Base-by-base conservation (phyloP, 2,329 filamentous ascomycete genomes). In the Monosporascus sp. region DNA sequence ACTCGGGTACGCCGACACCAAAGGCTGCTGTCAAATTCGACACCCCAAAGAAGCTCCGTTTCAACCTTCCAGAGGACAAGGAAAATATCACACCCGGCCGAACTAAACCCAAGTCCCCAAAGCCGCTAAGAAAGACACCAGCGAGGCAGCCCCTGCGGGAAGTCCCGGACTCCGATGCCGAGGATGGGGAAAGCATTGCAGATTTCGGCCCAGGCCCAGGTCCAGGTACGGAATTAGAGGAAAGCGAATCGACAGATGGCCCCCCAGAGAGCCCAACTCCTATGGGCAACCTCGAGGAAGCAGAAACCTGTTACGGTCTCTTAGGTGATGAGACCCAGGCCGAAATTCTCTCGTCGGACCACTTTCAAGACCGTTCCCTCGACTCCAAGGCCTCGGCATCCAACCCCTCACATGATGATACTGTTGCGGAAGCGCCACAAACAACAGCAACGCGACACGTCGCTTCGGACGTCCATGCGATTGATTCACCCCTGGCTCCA, bases 71-170 rank as follows among this genome's bases (percentile, higher is more conserved):
- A 4, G 66, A 66, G 6, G 57, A 69, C 37, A 69, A 69, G 49
- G 67, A 69, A 52, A 69, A 69, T 46, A 62, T 67, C 44, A 69
- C 67, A 1, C 67, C 67, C 14, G 65, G 63, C 35, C 62, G 65
- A 39, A 65, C 58, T 22, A 62, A 64, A 41, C 67, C 66, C 6
- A 68, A 68, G 43, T 54, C 58, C 5, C 64, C 65, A n/a, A 69
- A 65, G 47, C 55, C 56, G 9, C 52, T 55, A 14, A 56, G 49
- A 17, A 58, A 59, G 49, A 50, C 52, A 20, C 50, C 62, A 7
- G 53, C 54, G 14, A 60, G 66, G 20, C 50, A 50, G 24, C 60
- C 65, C 18, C 52, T 68, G 24, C 56, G 55, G 17, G 65, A 67
- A 43, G 58, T 69, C 11, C 65, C 66, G 20, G 65, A 67, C 53